Base-by-base conservation (phyloP, 345 rosid genomes). In the Psidium friedrichsthalianum region DNA sequence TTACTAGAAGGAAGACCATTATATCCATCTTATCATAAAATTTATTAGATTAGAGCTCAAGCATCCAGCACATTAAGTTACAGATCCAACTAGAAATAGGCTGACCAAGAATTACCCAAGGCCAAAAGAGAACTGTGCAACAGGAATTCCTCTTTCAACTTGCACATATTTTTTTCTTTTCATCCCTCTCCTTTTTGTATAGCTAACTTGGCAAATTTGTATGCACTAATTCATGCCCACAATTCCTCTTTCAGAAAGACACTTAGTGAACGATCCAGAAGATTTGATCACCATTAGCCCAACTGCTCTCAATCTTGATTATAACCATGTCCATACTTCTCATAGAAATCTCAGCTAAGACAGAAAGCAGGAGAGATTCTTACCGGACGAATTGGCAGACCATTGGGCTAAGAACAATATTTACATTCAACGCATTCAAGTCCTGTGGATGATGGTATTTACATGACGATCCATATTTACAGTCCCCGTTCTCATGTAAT, bases 381-480 rank as follows among this genome's bases (percentile, higher is more conserved):
- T 90, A 97, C 99, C 3, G 94, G 96, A 84, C 95, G 98, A 87
- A 95, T 82, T 74, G 99, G 98, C 86, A 95, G 94, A 85, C 98
- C 98, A 57, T 91, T 78, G 83, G 93, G 89, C 94, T 94, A 85
- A 95, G 91, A 64, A 87, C 82, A 36, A 89, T 86, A 85, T 92
- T 90, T 53, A 91, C 80, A 86, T 90, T 93, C 49, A 92, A 91
- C 10, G 90, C 88, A 47, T 88, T 82, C 86, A 88, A 86, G 83
- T 93, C 96, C 21, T 89, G 92, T 18, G 99, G 99, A 87, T 97
- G 99, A 91, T 97, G 98, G 88, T 91, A 97, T 93, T 89, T 95
- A 92, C 99, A 96, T 1, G 94, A 93, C 51, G 96, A 90, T 86
- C 98, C 97, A 44, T 89, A 96, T 91, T 91, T 96, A 91, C 99